These are phyloP conservation scores for Nakaseomyces bracarensis DNA, from an alignment of 1,139 yeast genomes.

Conservation along the genomic window DNA sequence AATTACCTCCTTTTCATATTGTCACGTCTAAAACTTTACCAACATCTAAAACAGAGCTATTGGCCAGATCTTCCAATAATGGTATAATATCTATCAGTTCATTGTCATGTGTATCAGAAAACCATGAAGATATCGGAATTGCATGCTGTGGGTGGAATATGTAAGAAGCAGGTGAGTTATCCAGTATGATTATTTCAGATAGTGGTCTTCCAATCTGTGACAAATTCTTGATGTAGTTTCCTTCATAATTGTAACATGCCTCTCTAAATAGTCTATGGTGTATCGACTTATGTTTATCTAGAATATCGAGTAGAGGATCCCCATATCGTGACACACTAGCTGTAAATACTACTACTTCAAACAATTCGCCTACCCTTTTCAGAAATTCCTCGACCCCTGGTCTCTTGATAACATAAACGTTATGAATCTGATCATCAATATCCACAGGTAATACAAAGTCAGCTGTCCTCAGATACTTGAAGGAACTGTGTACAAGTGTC, in stretches of 20 bases:
- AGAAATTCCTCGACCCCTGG: slow-evolving; percentile 97
- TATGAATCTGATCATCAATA: slow-evolving; percentile 84
- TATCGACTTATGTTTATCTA: slow-evolving; percentile 56
- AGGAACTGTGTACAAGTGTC: slow-evolving; percentile 91
- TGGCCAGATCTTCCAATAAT: slow-evolving; percentile 75
- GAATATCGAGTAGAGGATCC: slow-evolving; percentile 83
- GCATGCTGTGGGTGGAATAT: slow-evolving; percentile 97
- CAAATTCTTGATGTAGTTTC: slow-evolving; percentile 87
- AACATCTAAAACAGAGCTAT: slow-evolving; percentile 63
- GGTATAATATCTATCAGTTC: slow-evolving; percentile 89
- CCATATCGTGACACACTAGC: slow-evolving; percentile 95
- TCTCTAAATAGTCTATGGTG: slow-evolving; percentile 94
- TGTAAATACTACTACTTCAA: slow-evolving; percentile 92
- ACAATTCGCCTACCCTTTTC: slow-evolving; percentile 71
- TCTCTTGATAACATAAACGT: slow-evolving; percentile 90
- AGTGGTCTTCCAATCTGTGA: slow-evolving; percentile 92
- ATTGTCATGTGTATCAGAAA: slow-evolving; percentile 94
- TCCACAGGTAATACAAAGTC: slow-evolving; percentile 92
- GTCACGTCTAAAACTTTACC: slow-evolving; percentile 76
- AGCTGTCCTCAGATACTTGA: slow-evolving; percentile 83
- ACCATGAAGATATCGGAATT: slow-evolving; percentile 97
- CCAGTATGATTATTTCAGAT: slow-evolving; percentile 77
- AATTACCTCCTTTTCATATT: slow-evolving; percentile 29
- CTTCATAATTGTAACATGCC: slow-evolving; percentile 71
- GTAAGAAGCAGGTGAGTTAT: slow-evolving; percentile 95